Evolutionary conservation across 768 basidiomycete species (phyloP).

Genomic region (Fomitopsis serialis): DNA sequence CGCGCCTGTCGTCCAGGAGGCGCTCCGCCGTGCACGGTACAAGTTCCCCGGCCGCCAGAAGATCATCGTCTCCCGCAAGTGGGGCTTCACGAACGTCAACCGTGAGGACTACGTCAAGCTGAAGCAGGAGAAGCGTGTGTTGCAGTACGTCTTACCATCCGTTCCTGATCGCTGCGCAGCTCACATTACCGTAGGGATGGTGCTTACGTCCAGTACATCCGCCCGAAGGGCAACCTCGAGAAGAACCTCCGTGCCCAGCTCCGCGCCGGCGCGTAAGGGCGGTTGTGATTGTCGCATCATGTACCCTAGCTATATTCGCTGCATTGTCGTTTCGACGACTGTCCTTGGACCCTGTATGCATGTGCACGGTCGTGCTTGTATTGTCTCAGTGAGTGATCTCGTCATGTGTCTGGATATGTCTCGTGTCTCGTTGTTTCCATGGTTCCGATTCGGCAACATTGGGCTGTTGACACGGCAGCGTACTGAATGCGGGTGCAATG

Average conservation of each 20-base stretch:
- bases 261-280: conserved; percentile 55
- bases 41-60: conserved; percentile 99
- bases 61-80: conserved; percentile 96
- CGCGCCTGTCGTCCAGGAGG: conserved; percentile 88
- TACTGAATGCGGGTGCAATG: no score
- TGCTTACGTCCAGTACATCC: conserved; percentile 92
- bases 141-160: conserved; percentile 56
- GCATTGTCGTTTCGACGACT: conserved; percentile 10
- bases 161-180: background rate
- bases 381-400: background rate
- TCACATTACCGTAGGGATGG: conserved; percentile 63
- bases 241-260: conserved; percentile 81
- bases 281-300: background rate
- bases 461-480: no score
- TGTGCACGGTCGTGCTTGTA: conserved; percentile 2
- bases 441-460: no score
- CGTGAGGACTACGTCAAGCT: conserved; percentile 84
- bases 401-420: no score
- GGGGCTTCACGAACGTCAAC: conserved; percentile 96
- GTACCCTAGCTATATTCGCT: conserved; percentile 22
- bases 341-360: conserved; percentile 12
- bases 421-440: no score
- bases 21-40: conserved; percentile 95
- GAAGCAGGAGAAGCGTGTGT: conserved; percentile 85
- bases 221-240: conserved; percentile 82